Percentiles rank a stretch among this genome's conserved stretches.
Evolutionary conservation across 805 yeast species (phyloP).

Genomic region (Lachancea waltii): DNA sequence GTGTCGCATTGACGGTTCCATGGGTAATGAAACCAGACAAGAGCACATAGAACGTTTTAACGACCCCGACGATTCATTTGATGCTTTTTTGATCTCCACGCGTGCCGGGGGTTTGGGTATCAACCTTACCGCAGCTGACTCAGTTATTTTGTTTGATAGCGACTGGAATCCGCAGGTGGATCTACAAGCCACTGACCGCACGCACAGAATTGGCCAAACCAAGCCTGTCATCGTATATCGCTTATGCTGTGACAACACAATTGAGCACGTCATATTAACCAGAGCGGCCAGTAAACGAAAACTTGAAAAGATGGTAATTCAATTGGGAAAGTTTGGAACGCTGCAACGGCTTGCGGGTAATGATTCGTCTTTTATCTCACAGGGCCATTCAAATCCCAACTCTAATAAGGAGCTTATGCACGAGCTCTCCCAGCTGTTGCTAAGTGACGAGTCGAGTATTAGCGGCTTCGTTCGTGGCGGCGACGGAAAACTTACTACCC

Average conservation of each 20-base stretch:
- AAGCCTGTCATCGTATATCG: conserved; percentile 80
- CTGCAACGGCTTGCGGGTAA: conserved; percentile 33
- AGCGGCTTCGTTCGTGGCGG: conserved; percentile 28
- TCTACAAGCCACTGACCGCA: conserved; percentile 92
- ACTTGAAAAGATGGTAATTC: conserved; percentile 69
- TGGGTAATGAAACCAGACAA: conserved; percentile 59
- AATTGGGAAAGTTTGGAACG: conserved; percentile 51
- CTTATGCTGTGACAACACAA: conserved; percentile 66
- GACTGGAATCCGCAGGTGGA: conserved; percentile 99
- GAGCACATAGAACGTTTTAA: conserved; percentile 48
- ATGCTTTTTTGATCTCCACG: conserved; percentile 73
- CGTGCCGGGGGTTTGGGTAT: conserved; percentile 95
- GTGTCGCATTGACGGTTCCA: conserved; percentile 73
- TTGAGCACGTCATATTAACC: conserved; percentile 76
- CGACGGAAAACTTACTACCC: conserved; percentile 28
- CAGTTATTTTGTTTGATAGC: conserved; percentile 82
- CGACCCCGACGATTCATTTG: conserved; percentile 28
- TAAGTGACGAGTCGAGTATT: conserved; percentile 36
- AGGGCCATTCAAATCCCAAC: background rate
- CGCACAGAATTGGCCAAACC: conserved; percentile 86
- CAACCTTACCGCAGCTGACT: conserved; percentile 79
- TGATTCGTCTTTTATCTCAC: conserved; percentile 23
- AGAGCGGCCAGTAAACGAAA: conserved; percentile 75
- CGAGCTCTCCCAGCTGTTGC: conserved; percentile 38
- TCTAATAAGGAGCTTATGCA: conserved; percentile 33